A percentile compares a stretch with the other conserved stretches of the same genome.
These are phyloP conservation scores for Coix lacrymajobi DNA, from an alignment of 176 grass and related monocot genomes.

Conservation along the genomic window DNA sequence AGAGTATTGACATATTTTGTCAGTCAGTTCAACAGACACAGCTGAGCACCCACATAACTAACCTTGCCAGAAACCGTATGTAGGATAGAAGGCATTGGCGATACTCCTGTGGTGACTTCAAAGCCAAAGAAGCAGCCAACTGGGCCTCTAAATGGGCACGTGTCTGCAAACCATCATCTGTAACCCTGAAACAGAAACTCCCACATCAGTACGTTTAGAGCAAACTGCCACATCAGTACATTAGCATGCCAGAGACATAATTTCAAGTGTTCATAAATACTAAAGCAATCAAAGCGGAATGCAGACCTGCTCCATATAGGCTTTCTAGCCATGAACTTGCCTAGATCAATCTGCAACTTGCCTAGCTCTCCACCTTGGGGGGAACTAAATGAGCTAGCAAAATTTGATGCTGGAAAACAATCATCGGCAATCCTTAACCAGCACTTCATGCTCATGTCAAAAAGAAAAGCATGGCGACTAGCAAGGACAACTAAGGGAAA, in stretches of 20 bases:
- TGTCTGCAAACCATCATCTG: conserved; percentile 81
- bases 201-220: neutral
- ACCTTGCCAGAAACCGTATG: conserved; percentile 90
- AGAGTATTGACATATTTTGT: neutral
- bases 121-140: conserved; percentile 69
- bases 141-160: conserved; percentile 90
- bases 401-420: conserved; percentile 88
- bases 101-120: conserved; percentile 90
- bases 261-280: conserved; percentile 1
- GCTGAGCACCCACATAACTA: neutral
- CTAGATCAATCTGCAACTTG: conserved; percentile 80
- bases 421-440: conserved; percentile 93
- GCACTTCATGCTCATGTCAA: conserved; percentile 83
- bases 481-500: conserved; percentile 81
- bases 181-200: conserved; percentile 37
- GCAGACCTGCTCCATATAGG: conserved; percentile 76
- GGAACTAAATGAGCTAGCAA: conserved; percentile 64
- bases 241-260: neutral
- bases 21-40: neutral
- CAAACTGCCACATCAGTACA: neutral
- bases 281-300: neutral
- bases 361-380: conserved; percentile 76
- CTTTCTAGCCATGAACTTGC: conserved; percentile 75
- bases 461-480: conserved; percentile 78
- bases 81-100: conserved; percentile 85